Evolutionary conservation across 2,329 filamentous ascomycete genomes (phyloP).

Genomic region (Beauveria sp.): DNA sequence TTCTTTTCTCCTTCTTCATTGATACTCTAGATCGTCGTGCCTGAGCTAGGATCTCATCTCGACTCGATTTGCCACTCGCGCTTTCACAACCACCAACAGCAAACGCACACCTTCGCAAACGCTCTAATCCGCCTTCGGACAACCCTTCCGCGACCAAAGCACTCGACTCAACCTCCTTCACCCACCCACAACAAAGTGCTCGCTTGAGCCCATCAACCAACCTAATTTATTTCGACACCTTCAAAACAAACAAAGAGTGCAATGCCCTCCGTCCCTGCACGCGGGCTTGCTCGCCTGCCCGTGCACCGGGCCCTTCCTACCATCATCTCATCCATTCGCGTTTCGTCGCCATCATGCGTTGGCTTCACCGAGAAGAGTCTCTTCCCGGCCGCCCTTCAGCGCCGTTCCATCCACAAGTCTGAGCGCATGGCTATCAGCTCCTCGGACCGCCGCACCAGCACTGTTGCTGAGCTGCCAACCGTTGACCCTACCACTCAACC

Average conservation of each 20-base stretch:
- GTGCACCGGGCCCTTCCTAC: conserved; percentile 12
- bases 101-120: not conserved
- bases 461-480: conserved; percentile 23
- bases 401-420: conserved; percentile 29
- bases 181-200: not conserved
- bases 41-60: conserved; percentile 5
- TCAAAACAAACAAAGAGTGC: conserved; percentile 15
- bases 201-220: conserved; percentile 1
- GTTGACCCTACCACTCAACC: conserved; percentile 22
- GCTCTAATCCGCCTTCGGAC: not conserved
- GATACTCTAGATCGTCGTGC: conserved; percentile 4
- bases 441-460: conserved; percentile 29
- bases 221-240: no score
- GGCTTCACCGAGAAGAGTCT: conserved; percentile 10
- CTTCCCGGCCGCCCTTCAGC: conserved; percentile 12
- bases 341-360: conserved; percentile 13
- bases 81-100: not conserved
- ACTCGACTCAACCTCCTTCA: not conserved
- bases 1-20: not conserved
- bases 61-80: not conserved
- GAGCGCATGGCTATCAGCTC: conserved; percentile 28
- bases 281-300: conserved; percentile 17
- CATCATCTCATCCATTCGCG: conserved; percentile 7
- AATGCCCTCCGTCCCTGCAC: conserved; percentile 18
- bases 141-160: conserved; percentile 1